These are phyloP conservation scores for Bipolaris bicolor DNA, from an alignment of 2,329 filamentous ascomycete species.

Conservation along the genomic window DNA sequence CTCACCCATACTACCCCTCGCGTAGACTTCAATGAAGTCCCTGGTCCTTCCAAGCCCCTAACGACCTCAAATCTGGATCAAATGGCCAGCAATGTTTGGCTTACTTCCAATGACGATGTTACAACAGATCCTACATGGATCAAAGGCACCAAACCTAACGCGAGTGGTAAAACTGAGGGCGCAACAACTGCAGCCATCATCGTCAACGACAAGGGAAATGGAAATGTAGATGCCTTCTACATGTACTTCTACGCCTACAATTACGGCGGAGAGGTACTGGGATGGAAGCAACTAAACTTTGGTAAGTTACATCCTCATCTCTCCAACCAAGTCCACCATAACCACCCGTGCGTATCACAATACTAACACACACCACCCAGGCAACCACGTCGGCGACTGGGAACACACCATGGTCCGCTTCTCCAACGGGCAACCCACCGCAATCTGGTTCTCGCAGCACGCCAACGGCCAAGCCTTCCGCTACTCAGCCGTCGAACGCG, in stretches of 20 bases:
- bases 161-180: constrained; percentile 56
- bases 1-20: constrained; percentile 50
- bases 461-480: constrained; percentile 67
- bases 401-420: constrained; percentile 74
- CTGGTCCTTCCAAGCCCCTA: constrained; percentile 46
- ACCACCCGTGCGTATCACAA: background rate
- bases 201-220: constrained; percentile 62
- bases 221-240: constrained; percentile 65
- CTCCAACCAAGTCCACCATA: background rate
- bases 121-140: constrained; percentile 53
- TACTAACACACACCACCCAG: constrained; percentile 22
- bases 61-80: constrained; percentile 52
- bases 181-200: constrained; percentile 62
- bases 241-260: constrained; percentile 68
- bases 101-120: constrained; percentile 54
- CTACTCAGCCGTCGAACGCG: constrained; percentile 58
- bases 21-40: constrained; percentile 44
- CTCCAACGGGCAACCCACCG: constrained; percentile 59
- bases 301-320: constrained; percentile 31
- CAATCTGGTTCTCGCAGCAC: constrained; percentile 70
- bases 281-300: constrained; percentile 51
- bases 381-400: constrained; percentile 70
- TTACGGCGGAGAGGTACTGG: constrained; percentile 59
- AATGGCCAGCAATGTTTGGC: constrained; percentile 52
- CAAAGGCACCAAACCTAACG: constrained; percentile 61